Evolutionary conservation across 2,329 filamentous ascomycete species (phyloP).

Genomic region (Cladophialophora bantiana): DNA sequence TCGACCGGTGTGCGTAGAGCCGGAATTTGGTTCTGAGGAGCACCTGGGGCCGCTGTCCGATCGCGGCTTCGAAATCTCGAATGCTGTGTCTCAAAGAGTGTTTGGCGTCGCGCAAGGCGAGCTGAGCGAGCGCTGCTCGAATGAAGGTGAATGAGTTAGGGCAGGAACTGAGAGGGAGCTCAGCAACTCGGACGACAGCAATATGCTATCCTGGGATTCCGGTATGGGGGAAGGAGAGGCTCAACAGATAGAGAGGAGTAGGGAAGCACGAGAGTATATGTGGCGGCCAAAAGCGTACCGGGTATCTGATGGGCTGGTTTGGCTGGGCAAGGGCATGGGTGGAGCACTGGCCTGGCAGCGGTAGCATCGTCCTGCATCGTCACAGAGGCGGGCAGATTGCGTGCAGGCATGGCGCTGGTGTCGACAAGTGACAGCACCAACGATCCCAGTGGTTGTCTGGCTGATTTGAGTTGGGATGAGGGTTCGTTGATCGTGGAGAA

Average conservation of each 20-base stretch:
- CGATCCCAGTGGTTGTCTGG: slow-evolving; percentile 25
- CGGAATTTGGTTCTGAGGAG: not conserved
- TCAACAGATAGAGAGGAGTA: slow-evolving; percentile 32
- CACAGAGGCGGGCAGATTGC: slow-evolving; percentile 26
- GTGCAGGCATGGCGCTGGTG: slow-evolving; percentile 27
- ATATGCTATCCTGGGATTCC: slow-evolving; percentile 29
- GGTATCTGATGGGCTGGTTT: slow-evolving; percentile 24
- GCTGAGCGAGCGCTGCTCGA: slow-evolving; percentile 23
- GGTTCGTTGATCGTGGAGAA: slow-evolving; percentile 26
- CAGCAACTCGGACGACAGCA: slow-evolving; percentile 37
- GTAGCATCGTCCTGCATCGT: slow-evolving; percentile 19
- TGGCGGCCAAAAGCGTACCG: slow-evolving; percentile 26
- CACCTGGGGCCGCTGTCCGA: not conserved
- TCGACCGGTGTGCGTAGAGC: slow-evolving; percentile 1
- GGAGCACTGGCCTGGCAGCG: slow-evolving; percentile 25
- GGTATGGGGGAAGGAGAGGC: slow-evolving; percentile 33
- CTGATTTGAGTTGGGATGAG: slow-evolving; percentile 27
- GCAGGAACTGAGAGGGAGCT: slow-evolving; percentile 37
- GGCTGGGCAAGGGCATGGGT: slow-evolving; percentile 16
- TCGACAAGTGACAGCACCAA: slow-evolving; percentile 17
- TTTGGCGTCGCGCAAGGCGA: slow-evolving; percentile 25
- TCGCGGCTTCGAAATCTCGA: not conserved
- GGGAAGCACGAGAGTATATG: slow-evolving; percentile 33
- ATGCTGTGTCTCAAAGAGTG: slow-evolving; percentile 8
- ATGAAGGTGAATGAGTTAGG: slow-evolving; percentile 14